These are phyloP conservation scores for Naganishia kalamii DNA, from an alignment of 768 basidiomycete genomes.

Conservation along the genomic window DNA sequence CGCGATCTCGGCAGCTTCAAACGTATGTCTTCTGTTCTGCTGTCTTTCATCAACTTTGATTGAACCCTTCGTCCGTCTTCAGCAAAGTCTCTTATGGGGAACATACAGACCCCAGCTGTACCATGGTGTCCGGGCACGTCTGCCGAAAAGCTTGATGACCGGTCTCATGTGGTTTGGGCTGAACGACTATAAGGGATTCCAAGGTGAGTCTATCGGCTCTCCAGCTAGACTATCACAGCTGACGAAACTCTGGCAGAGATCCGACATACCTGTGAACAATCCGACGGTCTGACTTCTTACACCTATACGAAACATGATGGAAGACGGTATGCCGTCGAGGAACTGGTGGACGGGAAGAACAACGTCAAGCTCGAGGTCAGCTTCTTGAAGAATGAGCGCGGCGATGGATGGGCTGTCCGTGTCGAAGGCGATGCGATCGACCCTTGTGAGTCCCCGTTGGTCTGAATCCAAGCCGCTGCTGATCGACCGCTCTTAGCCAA, in stretches of 20 bases:
- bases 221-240: background rate
- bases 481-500: conserved; percentile 29
- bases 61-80: background rate
- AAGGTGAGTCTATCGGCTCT: conserved; percentile 40
- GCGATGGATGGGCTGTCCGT: conserved; percentile 51
- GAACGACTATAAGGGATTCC: conserved; percentile 65
- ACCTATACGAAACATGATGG: conserved; percentile 84
- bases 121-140: conserved; percentile 77
- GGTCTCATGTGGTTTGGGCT: conserved; percentile 93
- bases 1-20: conserved; percentile 4
- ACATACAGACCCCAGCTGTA: conserved; percentile 89
- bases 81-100: conserved; percentile 62
- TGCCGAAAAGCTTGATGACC: conserved; percentile 84
- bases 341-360: conserved; percentile 70
- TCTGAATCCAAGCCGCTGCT: conserved; percentile 52
- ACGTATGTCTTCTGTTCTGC: background rate
- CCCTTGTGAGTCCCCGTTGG: conserved; percentile 58
- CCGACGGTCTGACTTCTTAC: conserved; percentile 71
- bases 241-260: conserved; percentile 48
- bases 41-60: background rate
- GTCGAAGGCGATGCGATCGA: conserved; percentile 30
- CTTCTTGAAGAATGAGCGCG: conserved; percentile 71
- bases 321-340: conserved; percentile 76
- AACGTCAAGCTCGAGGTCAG: conserved; percentile 80
- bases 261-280: conserved; percentile 83